Conservation (phyloP, 495 filamentous ascomycete species). For the Lophiotrema nucula region DNA sequence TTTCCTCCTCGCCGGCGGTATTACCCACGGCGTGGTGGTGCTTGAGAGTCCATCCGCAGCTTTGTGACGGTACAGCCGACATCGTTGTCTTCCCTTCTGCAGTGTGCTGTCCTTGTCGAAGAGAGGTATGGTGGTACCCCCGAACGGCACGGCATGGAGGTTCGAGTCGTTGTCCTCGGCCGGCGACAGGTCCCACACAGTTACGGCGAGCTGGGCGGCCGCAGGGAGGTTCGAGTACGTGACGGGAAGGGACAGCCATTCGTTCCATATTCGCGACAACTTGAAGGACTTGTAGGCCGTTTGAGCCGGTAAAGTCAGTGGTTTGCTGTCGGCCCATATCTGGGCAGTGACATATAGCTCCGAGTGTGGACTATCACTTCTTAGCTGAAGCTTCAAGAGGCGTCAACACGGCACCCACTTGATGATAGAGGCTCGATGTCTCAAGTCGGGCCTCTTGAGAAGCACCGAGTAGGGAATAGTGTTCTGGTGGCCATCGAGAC, state of each 20-base stretch:
- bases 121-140: constrained; percentile 83
- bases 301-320: constrained; percentile 84
- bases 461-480: constrained; percentile 76
- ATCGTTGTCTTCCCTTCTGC: constrained; percentile 90
- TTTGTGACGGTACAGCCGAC: constrained; percentile 75
- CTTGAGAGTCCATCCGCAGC: constrained; percentile 83
- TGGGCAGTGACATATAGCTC: constrained; percentile 92
- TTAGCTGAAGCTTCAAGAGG: constrained; percentile 2
- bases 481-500: constrained; percentile 81
- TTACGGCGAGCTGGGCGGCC: constrained; percentile 83
- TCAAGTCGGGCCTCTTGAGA: constrained; percentile 70
- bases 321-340: constrained; percentile 94
- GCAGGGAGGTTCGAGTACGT: constrained; percentile 74
- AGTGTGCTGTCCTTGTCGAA: constrained; percentile 91
- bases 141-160: constrained; percentile 83
- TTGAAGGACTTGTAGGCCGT: constrained; percentile 91
- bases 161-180: constrained; percentile 61
- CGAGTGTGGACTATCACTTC: constrained; percentile 52
- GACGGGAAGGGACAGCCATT: constrained; percentile 90
- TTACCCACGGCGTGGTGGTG: constrained; percentile 69
- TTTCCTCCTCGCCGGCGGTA: constrained; percentile 50
- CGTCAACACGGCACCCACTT: constrained; percentile 41
- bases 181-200: constrained; percentile 90
- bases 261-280: constrained; percentile 79
- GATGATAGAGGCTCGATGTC: constrained; percentile 78